Conservation (phyloP, 2,329 filamentous ascomycete genomes). For the Colletotrichum plurivorum region DNA sequence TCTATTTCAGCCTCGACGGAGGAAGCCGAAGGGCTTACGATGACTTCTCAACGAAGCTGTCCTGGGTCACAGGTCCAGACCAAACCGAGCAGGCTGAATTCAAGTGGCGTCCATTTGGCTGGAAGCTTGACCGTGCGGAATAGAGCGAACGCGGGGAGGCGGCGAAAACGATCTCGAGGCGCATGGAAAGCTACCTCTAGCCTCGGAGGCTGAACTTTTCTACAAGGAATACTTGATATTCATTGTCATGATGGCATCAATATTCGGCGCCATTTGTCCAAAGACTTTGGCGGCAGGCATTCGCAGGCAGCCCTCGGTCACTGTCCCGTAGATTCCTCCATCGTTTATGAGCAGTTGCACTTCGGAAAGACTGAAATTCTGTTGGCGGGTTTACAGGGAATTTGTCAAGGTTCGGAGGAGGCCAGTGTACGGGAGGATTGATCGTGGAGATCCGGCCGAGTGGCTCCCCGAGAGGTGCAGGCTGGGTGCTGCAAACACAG, state of each 20-base stretch:
- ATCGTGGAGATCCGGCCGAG: background rate
- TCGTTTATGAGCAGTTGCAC: background rate
- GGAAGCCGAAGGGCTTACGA: conserved; percentile 41
- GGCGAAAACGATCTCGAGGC: conserved; percentile 43
- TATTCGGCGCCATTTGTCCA: background rate
- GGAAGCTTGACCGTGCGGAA: conserved; percentile 42
- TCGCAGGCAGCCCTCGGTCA: no score
- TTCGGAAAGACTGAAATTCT: background rate
- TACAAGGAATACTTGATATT: background rate
- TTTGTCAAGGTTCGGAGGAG: background rate
- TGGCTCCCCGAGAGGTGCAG: conserved; percentile 31
- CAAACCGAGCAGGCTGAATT: conserved; percentile 46
- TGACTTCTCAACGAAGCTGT: conserved; percentile 21
- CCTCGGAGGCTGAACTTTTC: background rate
- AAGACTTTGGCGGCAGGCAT: background rate
- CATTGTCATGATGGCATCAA: background rate
- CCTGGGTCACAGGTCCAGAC: conserved; percentile 44
- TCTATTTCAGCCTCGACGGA: conserved; percentile 46
- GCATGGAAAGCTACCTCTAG: conserved; percentile 42
- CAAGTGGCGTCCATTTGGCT: conserved; percentile 48
- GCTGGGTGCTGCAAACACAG: conserved; percentile 40
- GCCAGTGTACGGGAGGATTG: background rate
- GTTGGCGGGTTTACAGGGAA: conserved; percentile 40
- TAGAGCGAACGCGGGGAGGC: conserved; percentile 35
- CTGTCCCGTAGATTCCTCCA: background rate